phyloP scores from a whole-genome alignment of 352 stramenopile genomes.

The Pythium myriotylum region DNA sequence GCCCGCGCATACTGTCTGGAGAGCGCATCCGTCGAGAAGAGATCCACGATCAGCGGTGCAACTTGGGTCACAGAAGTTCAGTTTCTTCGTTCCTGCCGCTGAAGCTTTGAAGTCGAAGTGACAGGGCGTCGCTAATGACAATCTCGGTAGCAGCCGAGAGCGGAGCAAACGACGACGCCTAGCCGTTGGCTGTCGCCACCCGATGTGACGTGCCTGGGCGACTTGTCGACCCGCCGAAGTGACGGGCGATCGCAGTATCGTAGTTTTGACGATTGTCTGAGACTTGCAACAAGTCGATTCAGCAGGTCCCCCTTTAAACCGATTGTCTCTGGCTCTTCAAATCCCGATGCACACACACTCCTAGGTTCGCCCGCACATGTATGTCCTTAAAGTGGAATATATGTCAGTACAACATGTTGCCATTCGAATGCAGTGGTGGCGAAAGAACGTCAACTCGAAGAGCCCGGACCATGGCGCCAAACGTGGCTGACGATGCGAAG shows the following conservation, averaged over 20 bases:
- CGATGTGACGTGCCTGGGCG: background rate
- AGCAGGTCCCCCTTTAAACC: constrained; percentile 6
- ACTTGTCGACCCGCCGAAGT: no score
- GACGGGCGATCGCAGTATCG: no score
- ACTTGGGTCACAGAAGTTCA: background rate
- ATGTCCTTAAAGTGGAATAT: constrained; percentile 1
- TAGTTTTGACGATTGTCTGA: no score
- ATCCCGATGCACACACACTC: background rate
- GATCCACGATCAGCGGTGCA: no score
- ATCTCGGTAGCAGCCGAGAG: no score
- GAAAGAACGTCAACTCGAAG: constrained; percentile 11
- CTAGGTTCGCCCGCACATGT: background rate
- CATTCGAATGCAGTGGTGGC: constrained; percentile 27
- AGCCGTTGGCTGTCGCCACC: background rate
- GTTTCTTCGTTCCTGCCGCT: background rate
- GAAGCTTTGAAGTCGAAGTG: background rate
- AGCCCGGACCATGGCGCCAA: constrained; percentile 17
- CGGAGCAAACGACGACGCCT: background rate
- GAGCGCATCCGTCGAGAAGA: no score
- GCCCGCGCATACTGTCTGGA: constrained; percentile 9
- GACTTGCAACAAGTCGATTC: background rate
- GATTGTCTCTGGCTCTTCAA: constrained; percentile 1
- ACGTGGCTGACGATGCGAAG: constrained; percentile 37
- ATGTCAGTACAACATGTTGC: constrained; percentile 12
- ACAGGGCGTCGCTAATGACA: no score